Conservation (phyloP, 371 early-diverging fungal genomes). For the Zychaea mexicana region DNA sequence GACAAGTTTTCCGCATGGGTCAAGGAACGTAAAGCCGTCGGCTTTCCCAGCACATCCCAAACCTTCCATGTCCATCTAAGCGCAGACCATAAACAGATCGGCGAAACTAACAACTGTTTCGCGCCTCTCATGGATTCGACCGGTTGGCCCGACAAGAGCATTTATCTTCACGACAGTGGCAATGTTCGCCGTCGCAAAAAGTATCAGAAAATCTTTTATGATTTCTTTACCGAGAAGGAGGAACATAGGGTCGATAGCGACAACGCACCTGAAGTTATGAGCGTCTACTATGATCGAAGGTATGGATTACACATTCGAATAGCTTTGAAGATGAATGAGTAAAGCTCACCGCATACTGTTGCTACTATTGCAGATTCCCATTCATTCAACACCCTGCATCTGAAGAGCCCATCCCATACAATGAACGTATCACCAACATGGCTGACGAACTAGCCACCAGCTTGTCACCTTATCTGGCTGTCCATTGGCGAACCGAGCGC, state of each 20-base stretch:
- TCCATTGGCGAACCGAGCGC: slow-evolving; percentile 42
- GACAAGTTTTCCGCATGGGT: slow-evolving; percentile 28
- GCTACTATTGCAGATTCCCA: slow-evolving; percentile 23
- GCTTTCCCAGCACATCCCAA: slow-evolving; percentile 17
- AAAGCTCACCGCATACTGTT: no score
- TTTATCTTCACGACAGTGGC: slow-evolving; percentile 22
- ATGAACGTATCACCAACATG: slow-evolving; percentile 13
- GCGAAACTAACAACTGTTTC: slow-evolving; percentile 17
- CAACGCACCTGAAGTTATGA: slow-evolving; percentile 26
- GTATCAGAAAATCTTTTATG: slow-evolving; percentile 13
- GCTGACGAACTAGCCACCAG: slow-evolving; percentile 18
- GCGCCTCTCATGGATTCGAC: slow-evolving; percentile 14
- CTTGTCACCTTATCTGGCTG: slow-evolving; percentile 30
- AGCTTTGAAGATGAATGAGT: background rate
- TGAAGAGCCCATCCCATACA: slow-evolving; percentile 32
- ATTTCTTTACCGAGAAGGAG: slow-evolving; percentile 17
- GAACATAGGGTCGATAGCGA: background rate
- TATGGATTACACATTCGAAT: no score
- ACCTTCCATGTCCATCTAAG: slow-evolving; percentile 20
- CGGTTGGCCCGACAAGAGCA: slow-evolving; percentile 13
- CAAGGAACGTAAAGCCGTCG: slow-evolving; percentile 27
- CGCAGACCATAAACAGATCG: slow-evolving; percentile 13
- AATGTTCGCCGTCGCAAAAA: slow-evolving; percentile 10
- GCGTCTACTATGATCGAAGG: slow-evolving; percentile 37
- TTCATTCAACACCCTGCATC: slow-evolving; percentile 29